These are phyloP conservation scores for Apophysomyces ossiformis DNA, from an alignment of 371 early-diverging fungal species.

Conservation along the genomic window DNA sequence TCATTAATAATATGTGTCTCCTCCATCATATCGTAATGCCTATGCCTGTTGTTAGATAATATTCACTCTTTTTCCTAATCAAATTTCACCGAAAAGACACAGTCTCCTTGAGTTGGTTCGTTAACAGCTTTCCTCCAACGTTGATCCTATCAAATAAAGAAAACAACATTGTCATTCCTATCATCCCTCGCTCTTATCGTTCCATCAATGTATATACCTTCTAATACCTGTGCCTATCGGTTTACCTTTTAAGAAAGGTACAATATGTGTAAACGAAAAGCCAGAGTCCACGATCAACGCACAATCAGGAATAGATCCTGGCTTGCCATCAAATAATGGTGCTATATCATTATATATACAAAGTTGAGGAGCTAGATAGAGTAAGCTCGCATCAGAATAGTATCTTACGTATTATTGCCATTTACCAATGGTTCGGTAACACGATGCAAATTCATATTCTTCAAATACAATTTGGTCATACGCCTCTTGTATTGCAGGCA, in stretches of 20 bases:
- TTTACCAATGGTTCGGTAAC: conserved; percentile 63
- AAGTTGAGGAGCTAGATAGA: conserved; percentile 36
- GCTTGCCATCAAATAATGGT: conserved; percentile 48
- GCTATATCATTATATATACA: conserved; percentile 60
- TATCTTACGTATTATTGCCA: neutral
- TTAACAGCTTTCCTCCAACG: conserved; percentile 85
- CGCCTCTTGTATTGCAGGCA: conserved; percentile 68
- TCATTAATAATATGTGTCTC: conserved; percentile 83
- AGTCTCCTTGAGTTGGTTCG: conserved; percentile 87
- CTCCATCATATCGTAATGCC: conserved; percentile 93
- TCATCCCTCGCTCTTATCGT: too few relatives aligned
- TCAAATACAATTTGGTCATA: conserved; percentile 89
- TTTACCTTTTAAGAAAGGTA: conserved; percentile 69
- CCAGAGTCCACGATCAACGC: conserved; percentile 82
- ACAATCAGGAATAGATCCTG: conserved; percentile 61
- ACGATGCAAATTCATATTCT: conserved; percentile 75
- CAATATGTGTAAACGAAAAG: conserved; percentile 81
- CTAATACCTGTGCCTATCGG: conserved; percentile 59
- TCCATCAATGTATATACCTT: conserved; percentile 27
- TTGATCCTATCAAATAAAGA: conserved; percentile 59
- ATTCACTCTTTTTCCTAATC: neutral
- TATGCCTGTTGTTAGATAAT: conserved; percentile 9
- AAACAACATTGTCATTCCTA: neutral
- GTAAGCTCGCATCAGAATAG: neutral
- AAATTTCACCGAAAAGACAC: conserved; percentile 75